phyloP scores from a whole-genome alignment of 495 filamentous ascomycete genomes.

The Aspergillus nanangensis region DNA sequence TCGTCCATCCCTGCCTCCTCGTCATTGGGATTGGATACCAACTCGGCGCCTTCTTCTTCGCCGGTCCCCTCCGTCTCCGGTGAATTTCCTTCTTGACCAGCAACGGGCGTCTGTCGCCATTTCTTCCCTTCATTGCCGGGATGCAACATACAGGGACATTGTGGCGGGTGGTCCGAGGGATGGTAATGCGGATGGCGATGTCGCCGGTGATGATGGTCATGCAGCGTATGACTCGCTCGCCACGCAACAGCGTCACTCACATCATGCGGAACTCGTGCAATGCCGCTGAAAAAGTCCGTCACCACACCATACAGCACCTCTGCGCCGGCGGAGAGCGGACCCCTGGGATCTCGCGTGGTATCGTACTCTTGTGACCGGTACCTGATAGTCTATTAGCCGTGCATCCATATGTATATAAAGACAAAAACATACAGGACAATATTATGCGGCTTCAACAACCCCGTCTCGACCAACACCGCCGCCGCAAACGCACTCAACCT shows the following conservation, averaged over 20 bases:
- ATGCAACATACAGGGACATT: not conserved
- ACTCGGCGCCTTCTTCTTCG: too few species aligned
- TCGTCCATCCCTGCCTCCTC: too few species aligned
- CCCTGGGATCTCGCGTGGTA: conserved; percentile 65
- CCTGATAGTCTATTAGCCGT: conserved; percentile 22
- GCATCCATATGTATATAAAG: not conserved
- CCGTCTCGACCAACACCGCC: conserved; percentile 57
- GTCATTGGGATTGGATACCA: too few species aligned
- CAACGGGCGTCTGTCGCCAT: not conserved
- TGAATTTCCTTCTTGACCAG: too few species aligned
- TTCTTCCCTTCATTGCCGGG: not conserved
- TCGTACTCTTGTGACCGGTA: conserved; percentile 66
- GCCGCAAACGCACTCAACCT: conserved; percentile 67
- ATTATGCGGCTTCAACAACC: conserved; percentile 56
- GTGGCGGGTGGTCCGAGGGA: not conserved
- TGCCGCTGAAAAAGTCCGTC: conserved; percentile 69
- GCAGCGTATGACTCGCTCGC: too few species aligned
- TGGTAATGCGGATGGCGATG: not conserved
- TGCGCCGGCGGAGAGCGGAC: conserved; percentile 68
- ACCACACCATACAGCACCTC: conserved; percentile 72
- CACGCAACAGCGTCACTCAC: conserved; percentile 49
- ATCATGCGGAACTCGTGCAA: conserved; percentile 76
- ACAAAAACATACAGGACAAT: conserved; percentile 57
- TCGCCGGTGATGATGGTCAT: conserved; percentile 6
- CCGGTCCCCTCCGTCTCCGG: too few species aligned